Base-by-base conservation (phyloP, 2,329 filamentous ascomycete species). In the Lachnellula suecica region DNA sequence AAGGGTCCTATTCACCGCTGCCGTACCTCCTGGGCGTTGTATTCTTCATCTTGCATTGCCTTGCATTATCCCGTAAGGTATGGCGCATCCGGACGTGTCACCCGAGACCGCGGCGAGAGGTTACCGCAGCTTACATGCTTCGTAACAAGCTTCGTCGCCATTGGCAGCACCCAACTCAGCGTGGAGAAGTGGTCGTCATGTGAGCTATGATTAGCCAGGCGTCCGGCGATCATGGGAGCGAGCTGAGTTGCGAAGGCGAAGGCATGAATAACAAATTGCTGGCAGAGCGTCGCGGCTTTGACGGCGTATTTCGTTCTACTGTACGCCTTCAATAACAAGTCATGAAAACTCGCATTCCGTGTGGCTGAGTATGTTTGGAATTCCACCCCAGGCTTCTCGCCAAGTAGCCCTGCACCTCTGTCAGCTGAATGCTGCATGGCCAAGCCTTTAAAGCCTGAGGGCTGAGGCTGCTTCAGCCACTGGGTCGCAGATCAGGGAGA, bases 401-500 rank as follows among this genome's bases (percentile, higher is more conserved):
- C 24, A 47, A 44, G 22, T 42, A 19, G 31, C 37, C 37, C 23
- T 34, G 13, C 3, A 42, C 19, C 17, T 38, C 29, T 46, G 31
- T 43, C 44, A 51, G 52, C 40, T 50, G 41, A 46, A 53, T 37
- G 25, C 23, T 50, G 41, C 15, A 27, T 46, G 38, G 42, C 20
- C n/a, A 40, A 19, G 23, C 35, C 15, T 24, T 19, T 19, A 24
- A 19, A n/a, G 22, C 13, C 38, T 19, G 47, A 24, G 20, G 37
- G 44, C 10, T 44, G 22, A 51, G 29, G 34, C 23, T 41, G 19
- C 37, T 41, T 25, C 31, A 47, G 44, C 48, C 49, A 51, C 45
- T 13, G 17, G 27, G 40, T 45, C 40, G 52, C 52, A 54, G 52
- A 54, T 54, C 48, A 44, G 44, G 53, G 13, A 44, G 53, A 55